Percentiles rank a stretch among this genome's conserved stretches.
Evolutionary conservation across 2,329 filamentous ascomycete genomes (phyloP).

Genomic region (Chrysosphaeria jannelii): DNA sequence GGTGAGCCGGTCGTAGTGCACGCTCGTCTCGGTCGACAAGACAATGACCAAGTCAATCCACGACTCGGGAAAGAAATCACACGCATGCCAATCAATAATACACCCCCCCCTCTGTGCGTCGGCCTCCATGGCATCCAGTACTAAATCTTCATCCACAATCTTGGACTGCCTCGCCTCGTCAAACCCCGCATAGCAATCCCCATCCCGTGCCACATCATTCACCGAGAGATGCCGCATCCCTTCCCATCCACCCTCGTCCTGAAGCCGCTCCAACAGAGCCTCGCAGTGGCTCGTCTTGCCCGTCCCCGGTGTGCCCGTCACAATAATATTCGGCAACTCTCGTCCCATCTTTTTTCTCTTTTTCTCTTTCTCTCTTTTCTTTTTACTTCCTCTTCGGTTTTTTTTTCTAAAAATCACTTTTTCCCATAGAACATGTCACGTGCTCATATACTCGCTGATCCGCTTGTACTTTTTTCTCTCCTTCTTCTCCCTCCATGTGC

Average conservation of each 20-base stretch:
- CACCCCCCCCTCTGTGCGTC: slow-evolving; percentile 46
- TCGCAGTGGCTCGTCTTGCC: slow-evolving; percentile 89
- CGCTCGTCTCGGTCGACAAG: slow-evolving; percentile 46
- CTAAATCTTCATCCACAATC: slow-evolving; percentile 83
- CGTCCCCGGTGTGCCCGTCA: slow-evolving; percentile 85
- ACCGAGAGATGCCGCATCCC: slow-evolving; percentile 54
- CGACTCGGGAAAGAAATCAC: slow-evolving; percentile 72
- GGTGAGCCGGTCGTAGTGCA: slow-evolving; percentile 59
- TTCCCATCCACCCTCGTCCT: slow-evolving; percentile 10
- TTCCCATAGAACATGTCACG: no score
- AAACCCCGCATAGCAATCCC: slow-evolving; percentile 61
- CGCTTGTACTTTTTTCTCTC: slow-evolving; percentile 71
- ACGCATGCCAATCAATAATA: slow-evolving; percentile 94
- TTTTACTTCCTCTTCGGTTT: no score
- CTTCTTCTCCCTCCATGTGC: slow-evolving; percentile 33
- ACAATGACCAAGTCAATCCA: slow-evolving; percentile 94
- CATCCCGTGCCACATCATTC: slow-evolving; percentile 76
- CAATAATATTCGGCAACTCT: slow-evolving; percentile 88
- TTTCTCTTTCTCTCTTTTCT: no score
- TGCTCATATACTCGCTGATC: slow-evolving; percentile 36
- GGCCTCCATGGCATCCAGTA: slow-evolving; percentile 61
- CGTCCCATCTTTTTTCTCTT: no score
- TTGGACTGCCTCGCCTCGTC: slow-evolving; percentile 64
- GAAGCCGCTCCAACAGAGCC: slow-evolving; percentile 40
- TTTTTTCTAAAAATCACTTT: no score